Evolutionary conservation across 2,329 filamentous ascomycete species (phyloP), one percentile per base, ranked within the genome.

Genomic region (Clarireedia monteithiana): DNA sequence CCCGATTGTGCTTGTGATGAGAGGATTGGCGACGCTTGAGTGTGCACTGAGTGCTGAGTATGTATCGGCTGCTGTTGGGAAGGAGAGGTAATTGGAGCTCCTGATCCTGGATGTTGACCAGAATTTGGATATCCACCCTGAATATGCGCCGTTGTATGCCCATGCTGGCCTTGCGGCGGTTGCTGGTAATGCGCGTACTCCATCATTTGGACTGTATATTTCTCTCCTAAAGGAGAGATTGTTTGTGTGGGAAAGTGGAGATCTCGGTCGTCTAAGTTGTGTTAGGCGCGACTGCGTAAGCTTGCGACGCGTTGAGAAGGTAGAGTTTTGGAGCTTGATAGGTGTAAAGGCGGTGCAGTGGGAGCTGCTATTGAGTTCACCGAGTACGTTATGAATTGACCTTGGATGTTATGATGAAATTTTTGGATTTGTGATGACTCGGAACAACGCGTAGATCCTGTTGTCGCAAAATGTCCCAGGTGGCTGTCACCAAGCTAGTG

Each of bases 1-100:
- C 80, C 77, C 65, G 87, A 87, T 64, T 87, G 87, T 67, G 88
- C 82, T 72, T 94, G 89, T 52, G 88, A 86, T 26, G 87, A 83
- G 55, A 94, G 78, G 60, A 94, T 90, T 34, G 90, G 89, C 36
- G 89, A 94, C 4, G 85, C 84, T 72, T 92, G 85, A 62, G 78
- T 78, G 67, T 80, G 75, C 53, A 80, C 75, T 39, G 71, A 67
- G 64, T 75, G 75, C 64, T 85, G 82, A 65, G 83, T 78, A 63
- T 85, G 82, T 66, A 86, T 78, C 70, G 81, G 36, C 65, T 83
- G 81, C 65, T 83, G 81, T 68, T 83, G 88, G 63, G 86, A 84
- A 48, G 87, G 86, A 30, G 88, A 90, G 38, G 86, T 83, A 74
- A 91, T 88, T 38, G 71, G 64, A 14, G 73, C 64, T 57, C 74